Conservation (phyloP, 306 rosid species). For the Cicer pinnatifidum region DNA sequence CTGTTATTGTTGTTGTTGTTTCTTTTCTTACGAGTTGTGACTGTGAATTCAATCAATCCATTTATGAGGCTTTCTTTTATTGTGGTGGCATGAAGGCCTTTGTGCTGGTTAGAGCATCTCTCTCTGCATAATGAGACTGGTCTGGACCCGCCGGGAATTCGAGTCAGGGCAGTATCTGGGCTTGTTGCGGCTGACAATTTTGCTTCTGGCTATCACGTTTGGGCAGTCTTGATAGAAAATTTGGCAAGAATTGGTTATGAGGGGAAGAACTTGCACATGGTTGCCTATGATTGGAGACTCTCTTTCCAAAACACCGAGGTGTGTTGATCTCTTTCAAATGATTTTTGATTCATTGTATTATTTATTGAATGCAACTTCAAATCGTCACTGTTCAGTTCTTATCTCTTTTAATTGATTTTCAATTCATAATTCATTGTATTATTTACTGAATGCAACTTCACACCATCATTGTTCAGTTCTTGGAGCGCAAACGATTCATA, state of each 20-base stretch:
- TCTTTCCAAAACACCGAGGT: constrained; percentile 90
- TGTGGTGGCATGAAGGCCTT: constrained; percentile 56
- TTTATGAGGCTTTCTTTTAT: background rate
- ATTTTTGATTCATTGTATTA: background rate
- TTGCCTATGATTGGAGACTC: constrained; percentile 84
- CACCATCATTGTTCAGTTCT: too few relatives aligned
- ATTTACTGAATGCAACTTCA: too few relatives aligned
- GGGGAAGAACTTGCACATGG: constrained; percentile 76
- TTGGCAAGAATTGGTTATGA: constrained; percentile 86
- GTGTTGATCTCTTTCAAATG: background rate
- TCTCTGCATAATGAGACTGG: constrained; percentile 80
- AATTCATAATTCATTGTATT: too few relatives aligned
- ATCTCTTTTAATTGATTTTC: too few relatives aligned
- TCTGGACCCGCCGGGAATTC: constrained; percentile 82
- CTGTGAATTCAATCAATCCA: background rate
- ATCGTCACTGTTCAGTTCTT: background rate
- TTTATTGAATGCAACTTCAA: constrained; percentile 9
- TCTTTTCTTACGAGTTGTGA: background rate
- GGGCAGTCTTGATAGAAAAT: constrained; percentile 78
- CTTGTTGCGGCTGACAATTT: constrained; percentile 64
- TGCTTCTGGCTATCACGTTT: constrained; percentile 64
- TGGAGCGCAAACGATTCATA: background rate
- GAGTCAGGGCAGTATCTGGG: constrained; percentile 73
- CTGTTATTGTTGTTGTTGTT: background rate
- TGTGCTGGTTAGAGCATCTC: constrained; percentile 86